These are phyloP conservation scores for Penicillium sclerotigenum DNA, from an alignment of 2,329 filamentous ascomycete species.

Conservation along the genomic window DNA sequence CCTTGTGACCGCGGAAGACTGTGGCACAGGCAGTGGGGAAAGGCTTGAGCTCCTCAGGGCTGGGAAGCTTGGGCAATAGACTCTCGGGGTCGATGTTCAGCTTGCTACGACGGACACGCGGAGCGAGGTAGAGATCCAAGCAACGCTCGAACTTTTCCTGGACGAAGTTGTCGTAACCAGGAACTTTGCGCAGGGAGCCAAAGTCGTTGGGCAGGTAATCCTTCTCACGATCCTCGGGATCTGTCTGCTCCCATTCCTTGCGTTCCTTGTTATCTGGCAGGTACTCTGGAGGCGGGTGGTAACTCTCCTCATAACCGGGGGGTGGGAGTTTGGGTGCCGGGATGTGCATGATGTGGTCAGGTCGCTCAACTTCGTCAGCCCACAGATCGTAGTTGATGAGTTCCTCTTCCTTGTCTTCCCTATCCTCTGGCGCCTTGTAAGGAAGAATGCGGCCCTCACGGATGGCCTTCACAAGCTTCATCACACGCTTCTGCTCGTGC, in stretches of 20 bases:
- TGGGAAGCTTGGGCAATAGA: constrained; percentile 85
- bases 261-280: constrained; percentile 81
- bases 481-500: constrained; percentile 91
- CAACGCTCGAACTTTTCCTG: constrained; percentile 97
- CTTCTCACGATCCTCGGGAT: constrained; percentile 86
- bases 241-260: constrained; percentile 76
- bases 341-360: constrained; percentile 89
- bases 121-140: constrained; percentile 90
- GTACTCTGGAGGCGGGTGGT: constrained; percentile 94
- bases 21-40: constrained; percentile 90
- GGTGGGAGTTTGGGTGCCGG: constrained; percentile 90
- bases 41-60: constrained; percentile 86
- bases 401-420: constrained; percentile 69
- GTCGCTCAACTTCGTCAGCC: constrained; percentile 82
- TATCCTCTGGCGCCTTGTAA: constrained; percentile 73
- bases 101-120: constrained; percentile 84
- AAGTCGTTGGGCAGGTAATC: constrained; percentile 83
- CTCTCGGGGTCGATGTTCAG: constrained; percentile 96
- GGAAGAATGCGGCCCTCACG: constrained; percentile 90
- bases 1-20: constrained; percentile 82
- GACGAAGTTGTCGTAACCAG: constrained; percentile 83
- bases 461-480: constrained; percentile 96
- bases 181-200: constrained; percentile 82
- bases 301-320: constrained; percentile 91
- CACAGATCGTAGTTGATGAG: constrained; percentile 82